Evolutionary conservation across 2,329 filamentous ascomycete species (phyloP).

Genomic region (Ophiocordyceps sinensis): DNA sequence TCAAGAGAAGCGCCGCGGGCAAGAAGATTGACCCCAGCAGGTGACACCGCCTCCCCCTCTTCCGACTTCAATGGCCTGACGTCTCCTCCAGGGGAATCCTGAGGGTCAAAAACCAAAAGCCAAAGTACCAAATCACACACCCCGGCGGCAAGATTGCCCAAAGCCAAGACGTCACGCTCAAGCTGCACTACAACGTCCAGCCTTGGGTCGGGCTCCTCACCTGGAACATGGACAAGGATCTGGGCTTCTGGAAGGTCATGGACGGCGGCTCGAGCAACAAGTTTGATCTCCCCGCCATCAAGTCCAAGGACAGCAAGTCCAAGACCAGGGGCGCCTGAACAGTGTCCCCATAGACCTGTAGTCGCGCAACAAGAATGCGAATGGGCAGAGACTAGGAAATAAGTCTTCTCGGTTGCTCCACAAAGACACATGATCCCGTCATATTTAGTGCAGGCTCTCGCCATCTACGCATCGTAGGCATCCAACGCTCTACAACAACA

Average conservation of each 20-base stretch:
- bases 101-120: slow-evolving; percentile 67
- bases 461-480: no score
- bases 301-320: slow-evolving; percentile 32
- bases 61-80: slow-evolving; percentile 1
- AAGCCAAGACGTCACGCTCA: slow-evolving; percentile 58
- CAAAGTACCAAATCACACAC: slow-evolving; percentile 96
- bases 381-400: not conserved
- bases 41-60: slow-evolving; percentile 19
- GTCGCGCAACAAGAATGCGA: not conserved
- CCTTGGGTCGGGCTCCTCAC: slow-evolving; percentile 85
- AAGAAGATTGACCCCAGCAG: slow-evolving; percentile 45
- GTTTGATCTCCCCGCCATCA: slow-evolving; percentile 53
- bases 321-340: slow-evolving; percentile 2
- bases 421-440: not conserved
- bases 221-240: slow-evolving; percentile 52
- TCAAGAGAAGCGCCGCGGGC: slow-evolving; percentile 41
- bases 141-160: slow-evolving; percentile 66
- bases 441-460: no score
- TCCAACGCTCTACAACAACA: no score
- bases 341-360: not conserved
- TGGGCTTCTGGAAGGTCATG: slow-evolving; percentile 50
- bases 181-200: slow-evolving; percentile 91
- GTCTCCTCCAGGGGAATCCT: slow-evolving; percentile 46
- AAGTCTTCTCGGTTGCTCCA: not conserved
- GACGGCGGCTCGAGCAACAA: slow-evolving; percentile 47